phyloP scores from a whole-genome alignment of 768 basidiomycete genomes.

The Suillus clintonianus region DNA sequence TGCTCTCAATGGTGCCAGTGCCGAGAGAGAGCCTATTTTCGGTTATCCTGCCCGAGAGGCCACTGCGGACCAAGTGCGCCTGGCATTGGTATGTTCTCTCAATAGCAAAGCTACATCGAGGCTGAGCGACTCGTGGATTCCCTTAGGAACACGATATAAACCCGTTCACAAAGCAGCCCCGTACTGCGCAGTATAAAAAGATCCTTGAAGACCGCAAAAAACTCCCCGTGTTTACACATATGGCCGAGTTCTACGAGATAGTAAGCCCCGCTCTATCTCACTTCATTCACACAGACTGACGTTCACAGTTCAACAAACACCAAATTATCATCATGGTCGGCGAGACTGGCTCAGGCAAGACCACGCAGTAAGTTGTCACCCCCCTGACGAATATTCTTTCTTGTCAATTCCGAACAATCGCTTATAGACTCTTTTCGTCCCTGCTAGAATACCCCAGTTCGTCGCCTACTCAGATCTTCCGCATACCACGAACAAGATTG shows the following conservation, averaged over 20 bases:
- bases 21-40: slow-evolving; percentile 59
- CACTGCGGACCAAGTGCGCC: slow-evolving; percentile 61
- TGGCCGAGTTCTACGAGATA: slow-evolving; percentile 90
- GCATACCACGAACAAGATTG: slow-evolving; percentile 84
- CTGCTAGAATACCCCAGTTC: slow-evolving; percentile 89
- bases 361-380: slow-evolving; percentile 73
- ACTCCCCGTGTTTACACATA: slow-evolving; percentile 88
- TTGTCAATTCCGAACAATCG: slow-evolving; percentile 17
- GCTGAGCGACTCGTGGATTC: background rate
- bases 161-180: slow-evolving; percentile 84
- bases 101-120: background rate
- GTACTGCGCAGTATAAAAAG: slow-evolving; percentile 79
- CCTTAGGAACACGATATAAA: slow-evolving; percentile 76
- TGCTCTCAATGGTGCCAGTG: slow-evolving; percentile 8
- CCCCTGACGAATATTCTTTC: slow-evolving; percentile 19
- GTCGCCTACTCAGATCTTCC: slow-evolving; percentile 93
- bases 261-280: slow-evolving; percentile 47
- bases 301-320: slow-evolving; percentile 35
- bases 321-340: slow-evolving; percentile 92
- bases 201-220: slow-evolving; percentile 85
- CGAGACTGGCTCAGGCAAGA: slow-evolving; percentile 95
- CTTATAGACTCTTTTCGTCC: slow-evolving; percentile 33
- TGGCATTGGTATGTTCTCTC: slow-evolving; percentile 60
- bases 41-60: slow-evolving; percentile 76
- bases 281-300: background rate